Conservation (phyloP, 1,284 basidiomycete species). For the Irpex rosettiformis region DNA sequence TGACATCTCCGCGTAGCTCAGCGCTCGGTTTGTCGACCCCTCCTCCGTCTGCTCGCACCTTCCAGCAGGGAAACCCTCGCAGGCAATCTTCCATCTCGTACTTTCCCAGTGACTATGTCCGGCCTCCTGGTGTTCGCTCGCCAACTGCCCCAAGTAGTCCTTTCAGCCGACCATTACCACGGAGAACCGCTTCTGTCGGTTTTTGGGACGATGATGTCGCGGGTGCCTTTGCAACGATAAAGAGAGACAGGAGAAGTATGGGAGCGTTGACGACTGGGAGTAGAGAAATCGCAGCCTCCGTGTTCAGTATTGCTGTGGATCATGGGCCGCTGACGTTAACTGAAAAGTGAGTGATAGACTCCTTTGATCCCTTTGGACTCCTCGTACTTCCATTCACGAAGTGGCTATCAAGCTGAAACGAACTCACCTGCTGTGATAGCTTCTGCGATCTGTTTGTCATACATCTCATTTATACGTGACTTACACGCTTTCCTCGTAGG, state of each 20-base stretch:
- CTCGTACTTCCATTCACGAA: constrained; percentile 1
- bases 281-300: neutral
- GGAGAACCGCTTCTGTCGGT: constrained; percentile 24
- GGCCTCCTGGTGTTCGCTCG: constrained; percentile 25
- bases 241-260: constrained; percentile 25
- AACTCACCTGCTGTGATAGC: no score
- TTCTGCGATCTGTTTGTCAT: no score
- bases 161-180: constrained; percentile 15
- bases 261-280: constrained; percentile 14
- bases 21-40: constrained; percentile 20
- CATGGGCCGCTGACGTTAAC: constrained; percentile 51
- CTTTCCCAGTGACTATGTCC: constrained; percentile 34
- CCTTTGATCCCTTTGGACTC: neutral
- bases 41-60: constrained; percentile 19
- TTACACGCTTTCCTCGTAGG: constrained; percentile 33
- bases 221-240: constrained; percentile 4
- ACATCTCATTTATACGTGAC: no score
- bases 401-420: no score
- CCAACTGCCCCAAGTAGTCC: constrained; percentile 17
- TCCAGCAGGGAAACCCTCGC: constrained; percentile 27
- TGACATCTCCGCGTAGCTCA: constrained; percentile 7
- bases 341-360: constrained; percentile 45
- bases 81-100: constrained; percentile 68
- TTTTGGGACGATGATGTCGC: constrained; percentile 4
- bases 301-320: constrained; percentile 19